Conservation (phyloP, 2,329 filamentous ascomycete species). For the Colletotrichum coccodes region DNA sequence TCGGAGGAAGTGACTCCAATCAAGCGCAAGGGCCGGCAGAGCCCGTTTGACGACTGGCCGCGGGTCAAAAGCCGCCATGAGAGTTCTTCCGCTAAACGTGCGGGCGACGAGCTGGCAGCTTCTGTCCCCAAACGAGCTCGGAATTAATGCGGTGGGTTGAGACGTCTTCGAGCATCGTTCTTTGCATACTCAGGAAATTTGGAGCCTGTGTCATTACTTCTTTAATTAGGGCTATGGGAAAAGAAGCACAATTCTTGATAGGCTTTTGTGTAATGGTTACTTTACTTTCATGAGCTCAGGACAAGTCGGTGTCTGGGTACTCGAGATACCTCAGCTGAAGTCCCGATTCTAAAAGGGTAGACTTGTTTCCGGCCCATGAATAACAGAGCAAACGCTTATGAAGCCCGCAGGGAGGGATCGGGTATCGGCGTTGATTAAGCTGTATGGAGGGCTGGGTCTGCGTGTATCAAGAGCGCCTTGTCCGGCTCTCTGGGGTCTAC, state of each 20-base stretch:
- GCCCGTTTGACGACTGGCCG: slow-evolving; percentile 76
- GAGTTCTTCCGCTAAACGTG: slow-evolving; percentile 10
- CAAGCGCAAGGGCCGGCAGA: slow-evolving; percentile 53
- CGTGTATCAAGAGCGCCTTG: slow-evolving; percentile 5
- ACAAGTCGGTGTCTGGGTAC: background rate
- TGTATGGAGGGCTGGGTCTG: slow-evolving; percentile 13
- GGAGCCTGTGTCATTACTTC: background rate
- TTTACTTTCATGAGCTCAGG: slow-evolving; percentile 20
- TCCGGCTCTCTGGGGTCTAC: slow-evolving; percentile 1
- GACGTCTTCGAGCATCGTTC: slow-evolving; percentile 19
- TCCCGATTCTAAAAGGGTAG: slow-evolving; percentile 10
- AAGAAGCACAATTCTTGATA: slow-evolving; percentile 30
- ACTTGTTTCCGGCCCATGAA: slow-evolving; percentile 3
- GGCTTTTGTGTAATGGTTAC: slow-evolving; percentile 30
- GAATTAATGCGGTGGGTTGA: slow-evolving; percentile 35
- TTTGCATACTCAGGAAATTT: background rate
- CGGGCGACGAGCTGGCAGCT: slow-evolving; percentile 37
- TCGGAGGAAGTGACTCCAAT: slow-evolving; percentile 52
- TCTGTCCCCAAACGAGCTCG: slow-evolving; percentile 48
- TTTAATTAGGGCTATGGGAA: slow-evolving; percentile 11
- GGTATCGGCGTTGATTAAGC: slow-evolving; percentile 17
- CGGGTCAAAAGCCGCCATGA: slow-evolving; percentile 66
- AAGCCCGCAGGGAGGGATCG: background rate
- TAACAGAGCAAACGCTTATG: background rate
- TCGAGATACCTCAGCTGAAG: background rate